Evolutionary conservation across 805 yeast genomes (phyloP), one percentile per base, ranked within the genome.

Genomic region (Starmera amethionina): DNA sequence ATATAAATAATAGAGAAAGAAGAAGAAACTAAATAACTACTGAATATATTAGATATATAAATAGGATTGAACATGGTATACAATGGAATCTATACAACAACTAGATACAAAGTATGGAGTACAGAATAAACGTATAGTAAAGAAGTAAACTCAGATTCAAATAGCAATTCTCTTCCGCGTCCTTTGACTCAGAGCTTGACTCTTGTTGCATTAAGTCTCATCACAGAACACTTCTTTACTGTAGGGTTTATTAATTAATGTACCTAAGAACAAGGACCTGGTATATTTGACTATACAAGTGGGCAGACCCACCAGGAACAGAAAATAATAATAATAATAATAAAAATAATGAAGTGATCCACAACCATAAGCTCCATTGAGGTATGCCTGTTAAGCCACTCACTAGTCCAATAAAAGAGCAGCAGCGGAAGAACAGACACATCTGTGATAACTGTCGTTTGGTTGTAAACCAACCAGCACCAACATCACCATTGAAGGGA

Each of bases 361-460:
- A 75, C 75, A 68, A 77, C 81, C 78, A 80, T 80, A 77, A 81
- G 88, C 88, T 80, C 87, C 88, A 80, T 81, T 79, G 87, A 74
- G 88, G 79, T 79, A 65, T 56, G 39, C 45, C 44, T 42, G 18
- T 16, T 16, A 4, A 22, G 6, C 27, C 27, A 22, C 27, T 22
- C 27, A 22, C 27, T 22, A 34, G 37, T 34, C 38, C 37, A 32
- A 35, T 41, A 39, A 38, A 40, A 41, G 42, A 47, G 34, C 30
- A 46, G 43, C 49, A 56, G 59, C 50, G 32, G 22, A 16, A 16
- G 18, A 16, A 16, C 19, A 13, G 45, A 42, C 44, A 56, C 77
- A 79, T 74, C 77, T 77, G 84, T 74, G 72, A 81, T 79, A 73
- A 73, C 88, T 80, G 68, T 79, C 74, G 80, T 79, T 70, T 76